Percentiles rank a stretch among this genome's conserved stretches.
Evolutionary conservation across 2,329 filamentous ascomycete genomes (phyloP).

Genomic region (Colletotrichum lini): DNA sequence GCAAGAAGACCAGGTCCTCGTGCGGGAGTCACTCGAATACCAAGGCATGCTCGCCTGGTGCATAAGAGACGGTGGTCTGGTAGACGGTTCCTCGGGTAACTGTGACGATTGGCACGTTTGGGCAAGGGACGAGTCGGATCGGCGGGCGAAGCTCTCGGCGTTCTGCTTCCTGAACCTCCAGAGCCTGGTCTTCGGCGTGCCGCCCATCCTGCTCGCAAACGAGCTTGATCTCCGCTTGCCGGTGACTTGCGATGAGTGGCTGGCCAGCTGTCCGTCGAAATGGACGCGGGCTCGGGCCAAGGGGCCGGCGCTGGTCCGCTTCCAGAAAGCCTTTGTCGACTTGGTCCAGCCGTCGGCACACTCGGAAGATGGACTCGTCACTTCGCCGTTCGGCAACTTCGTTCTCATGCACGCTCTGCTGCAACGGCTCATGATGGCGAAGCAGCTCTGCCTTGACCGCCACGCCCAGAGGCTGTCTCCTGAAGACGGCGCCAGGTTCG

Average conservation of each 20-base stretch:
- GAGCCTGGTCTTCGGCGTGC: slow-evolving; percentile 23
- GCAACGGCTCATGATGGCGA: slow-evolving; percentile 7
- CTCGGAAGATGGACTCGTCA: background rate
- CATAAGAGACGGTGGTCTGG: slow-evolving; percentile 8
- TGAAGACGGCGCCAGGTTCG: slow-evolving; percentile 8
- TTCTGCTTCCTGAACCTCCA: slow-evolving; percentile 33
- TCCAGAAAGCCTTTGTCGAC: slow-evolving; percentile 10
- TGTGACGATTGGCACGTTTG: slow-evolving; percentile 16
- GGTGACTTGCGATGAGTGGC: slow-evolving; percentile 14
- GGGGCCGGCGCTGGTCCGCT: background rate
- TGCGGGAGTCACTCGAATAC: slow-evolving; percentile 19
- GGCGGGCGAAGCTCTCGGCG: slow-evolving; percentile 16
- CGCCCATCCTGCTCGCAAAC: slow-evolving; percentile 15
- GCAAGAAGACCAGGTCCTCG: slow-evolving; percentile 20
- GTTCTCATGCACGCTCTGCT: slow-evolving; percentile 16
- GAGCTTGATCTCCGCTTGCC: slow-evolving; percentile 8
- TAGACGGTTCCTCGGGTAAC: background rate
- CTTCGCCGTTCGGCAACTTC: slow-evolving; percentile 24
- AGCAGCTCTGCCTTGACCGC: slow-evolving; percentile 10
- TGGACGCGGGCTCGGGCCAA: slow-evolving; percentile 7
- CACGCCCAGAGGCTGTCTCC: background rate
- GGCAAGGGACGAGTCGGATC: slow-evolving; percentile 8
- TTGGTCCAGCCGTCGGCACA: background rate
- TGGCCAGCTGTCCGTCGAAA: background rate
- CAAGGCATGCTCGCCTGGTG: slow-evolving; percentile 22